Evolutionary conservation across 495 filamentous ascomycete species (phyloP), one percentile per base, ranked within the genome.

Genomic region (Zalerion maritima): DNA sequence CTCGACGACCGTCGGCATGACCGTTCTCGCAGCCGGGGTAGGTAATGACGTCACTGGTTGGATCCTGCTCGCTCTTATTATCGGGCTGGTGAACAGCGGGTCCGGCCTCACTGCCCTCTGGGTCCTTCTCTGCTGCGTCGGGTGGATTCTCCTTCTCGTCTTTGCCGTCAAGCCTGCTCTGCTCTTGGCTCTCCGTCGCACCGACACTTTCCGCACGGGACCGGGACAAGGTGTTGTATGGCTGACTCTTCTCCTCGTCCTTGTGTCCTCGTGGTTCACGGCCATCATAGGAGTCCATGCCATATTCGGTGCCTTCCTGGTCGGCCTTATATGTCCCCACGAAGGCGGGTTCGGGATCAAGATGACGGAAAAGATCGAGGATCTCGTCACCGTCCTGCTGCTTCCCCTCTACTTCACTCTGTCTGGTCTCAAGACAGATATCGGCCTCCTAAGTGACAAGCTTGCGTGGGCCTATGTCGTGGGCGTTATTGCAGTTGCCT

Each of bases 291-390:
- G 89, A 12, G 67, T 87, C 6, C 50, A 54, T 30, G 41, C 47
- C 13, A 54, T 54, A 21, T 54, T 54, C 42, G 87, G 87, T 17
- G 67, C 62, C 24, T 97, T 97, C 46, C 50, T 94, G 10, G 69
- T 89, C 35, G 89, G 89, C 9, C 41, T 97, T 31, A 85, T 97
- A 32, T 93, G 86, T 46, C 89, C 89, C 0, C 89, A 94, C 43
- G 80, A 94, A 28, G 81, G 81, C 21, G 87, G 87, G 5, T 97
- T 94, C 51, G 80, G 84, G 11, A 91, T 94, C 48, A 85, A 89
- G 39, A 52, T 97, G 34, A 87, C 86, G 0, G 89, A 97, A 46
- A 97, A 96, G 60, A 71, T 97, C 29, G 89, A 97, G 47, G 89
- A 97, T 56, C 55, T 97, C 5, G 77, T 97, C 27, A 69, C 73